phyloP scores from a whole-genome alignment of 1,284 basidiomycete species.

The Sporisorium reilianum region DNA sequence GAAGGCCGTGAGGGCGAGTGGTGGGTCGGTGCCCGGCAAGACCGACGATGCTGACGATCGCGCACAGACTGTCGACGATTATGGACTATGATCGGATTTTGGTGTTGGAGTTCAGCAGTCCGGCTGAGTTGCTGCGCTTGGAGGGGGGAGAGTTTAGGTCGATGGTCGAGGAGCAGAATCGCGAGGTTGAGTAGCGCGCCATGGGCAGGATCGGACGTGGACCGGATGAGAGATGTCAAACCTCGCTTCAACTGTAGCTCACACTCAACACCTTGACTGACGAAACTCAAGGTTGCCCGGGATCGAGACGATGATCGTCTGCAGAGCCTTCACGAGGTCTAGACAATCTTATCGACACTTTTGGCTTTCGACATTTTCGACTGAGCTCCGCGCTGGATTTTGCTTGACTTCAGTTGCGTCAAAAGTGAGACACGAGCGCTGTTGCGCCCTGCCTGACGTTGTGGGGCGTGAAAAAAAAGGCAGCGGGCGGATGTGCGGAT shows the following conservation, averaged over 20 bases:
- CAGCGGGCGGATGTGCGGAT: too few relatives aligned
- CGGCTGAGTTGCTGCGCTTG: slow-evolving; percentile 19
- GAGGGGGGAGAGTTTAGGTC: slow-evolving; percentile 28
- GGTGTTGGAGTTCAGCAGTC: slow-evolving; percentile 76
- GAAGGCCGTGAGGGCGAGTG: slow-evolving; percentile 34
- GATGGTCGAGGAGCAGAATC: slow-evolving; percentile 37
- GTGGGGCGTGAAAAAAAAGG: not conserved
- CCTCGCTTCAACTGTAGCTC: too few relatives aligned
- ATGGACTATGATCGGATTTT: slow-evolving; percentile 80
- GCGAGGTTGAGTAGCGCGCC: slow-evolving; percentile 13
- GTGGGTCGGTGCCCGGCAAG: not conserved
- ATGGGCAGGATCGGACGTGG: too few relatives aligned
- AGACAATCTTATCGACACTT: too few relatives aligned
- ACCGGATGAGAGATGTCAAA: too few relatives aligned
- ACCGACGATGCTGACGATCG: slow-evolving; percentile 41
- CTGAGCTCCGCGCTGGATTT: too few relatives aligned
- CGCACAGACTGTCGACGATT: slow-evolving; percentile 79
- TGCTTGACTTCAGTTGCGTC: too few relatives aligned
- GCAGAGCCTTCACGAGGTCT: too few relatives aligned
- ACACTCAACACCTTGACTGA: not conserved
- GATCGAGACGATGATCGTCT: too few relatives aligned
- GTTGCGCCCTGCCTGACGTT: too few relatives aligned
- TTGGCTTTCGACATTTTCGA: too few relatives aligned
- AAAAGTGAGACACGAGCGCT: too few relatives aligned
- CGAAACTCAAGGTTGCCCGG: not conserved